Evolutionary conservation across 2,329 filamentous ascomycete species (phyloP).

Genomic region (Fusarium tanahbumbuense): DNA sequence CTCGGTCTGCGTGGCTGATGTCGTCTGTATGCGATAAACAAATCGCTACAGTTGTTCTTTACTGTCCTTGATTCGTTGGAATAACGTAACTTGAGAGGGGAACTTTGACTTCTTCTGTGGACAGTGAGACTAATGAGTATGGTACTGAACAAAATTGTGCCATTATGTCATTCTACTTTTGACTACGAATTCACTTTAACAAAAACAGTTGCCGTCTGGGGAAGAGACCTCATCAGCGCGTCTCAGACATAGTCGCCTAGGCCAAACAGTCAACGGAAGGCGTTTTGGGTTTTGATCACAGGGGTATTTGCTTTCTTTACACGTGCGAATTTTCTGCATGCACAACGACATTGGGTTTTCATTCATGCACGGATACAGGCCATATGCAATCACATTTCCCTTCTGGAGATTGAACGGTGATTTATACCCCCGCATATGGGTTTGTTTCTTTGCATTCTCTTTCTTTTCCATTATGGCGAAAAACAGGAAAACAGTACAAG

Average conservation of each 20-base stretch:
- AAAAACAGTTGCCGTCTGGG: not conserved
- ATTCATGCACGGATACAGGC: conserved; percentile 20
- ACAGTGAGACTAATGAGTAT: conserved; percentile 8
- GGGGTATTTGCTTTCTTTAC: conserved; percentile 23
- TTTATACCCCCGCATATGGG: conserved; percentile 1
- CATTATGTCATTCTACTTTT: conserved; percentile 14
- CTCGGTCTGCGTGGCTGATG: conserved; percentile 59
- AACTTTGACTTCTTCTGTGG: not conserved
- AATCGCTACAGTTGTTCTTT: not conserved
- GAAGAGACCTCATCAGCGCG: not conserved
- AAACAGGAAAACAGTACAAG: conserved; percentile 6
- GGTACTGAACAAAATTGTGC: conserved; percentile 13
- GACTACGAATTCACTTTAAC: conserved; percentile 5
- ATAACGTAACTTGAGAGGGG: not conserved
- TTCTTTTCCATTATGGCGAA: conserved; percentile 18
- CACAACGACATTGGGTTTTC: conserved; percentile 18
- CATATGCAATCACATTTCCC: conserved; percentile 11
- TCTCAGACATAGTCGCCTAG: conserved; percentile 2
- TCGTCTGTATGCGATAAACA: conserved; percentile 61
- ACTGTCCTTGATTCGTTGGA: conserved; percentile 3
- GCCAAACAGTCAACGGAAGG: not conserved
- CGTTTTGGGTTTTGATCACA: conserved; percentile 23
- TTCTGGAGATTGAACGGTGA: conserved; percentile 27
- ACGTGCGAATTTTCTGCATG: conserved; percentile 12
- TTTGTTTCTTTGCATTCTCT: conserved; percentile 28